Percentiles rank a stretch among this genome's conserved stretches.
phyloP scores from a whole-genome alignment of 768 basidiomycete genomes.

The Phylloporus sp. region DNA sequence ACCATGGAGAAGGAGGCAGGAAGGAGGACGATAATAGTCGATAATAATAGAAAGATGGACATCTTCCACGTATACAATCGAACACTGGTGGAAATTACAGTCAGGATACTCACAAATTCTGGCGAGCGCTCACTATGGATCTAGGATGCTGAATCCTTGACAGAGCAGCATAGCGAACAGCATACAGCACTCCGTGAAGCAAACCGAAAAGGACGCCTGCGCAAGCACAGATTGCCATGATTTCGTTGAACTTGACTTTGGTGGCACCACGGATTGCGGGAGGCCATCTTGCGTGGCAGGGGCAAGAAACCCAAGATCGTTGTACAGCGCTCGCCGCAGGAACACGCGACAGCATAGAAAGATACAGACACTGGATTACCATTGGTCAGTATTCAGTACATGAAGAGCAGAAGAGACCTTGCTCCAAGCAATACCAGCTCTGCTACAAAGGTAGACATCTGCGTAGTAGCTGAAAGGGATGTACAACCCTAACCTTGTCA shows the following conservation, averaged over 20 bases:
- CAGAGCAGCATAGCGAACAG: constrained; percentile 69
- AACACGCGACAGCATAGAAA: constrained; percentile 60
- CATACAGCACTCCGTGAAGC: constrained; percentile 72
- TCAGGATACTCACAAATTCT: background rate
- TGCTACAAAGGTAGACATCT: constrained; percentile 18
- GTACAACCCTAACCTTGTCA: constrained; percentile 29
- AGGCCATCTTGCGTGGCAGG: constrained; percentile 26
- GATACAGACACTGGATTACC: constrained; percentile 38
- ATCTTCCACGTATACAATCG: constrained; percentile 66
- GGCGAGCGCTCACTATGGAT: constrained; percentile 44
- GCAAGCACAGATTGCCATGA: constrained; percentile 55
- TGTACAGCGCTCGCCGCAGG: constrained; percentile 55
- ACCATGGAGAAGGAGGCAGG: constrained; percentile 64
- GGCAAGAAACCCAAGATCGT: constrained; percentile 51
- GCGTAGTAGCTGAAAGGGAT: background rate
- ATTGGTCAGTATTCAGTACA: constrained; percentile 1
- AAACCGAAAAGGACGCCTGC: constrained; percentile 58
- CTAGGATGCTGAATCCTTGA: constrained; percentile 58
- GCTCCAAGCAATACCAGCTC: constrained; percentile 9
- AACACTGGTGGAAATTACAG: constrained; percentile 36
- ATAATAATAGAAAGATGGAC: constrained; percentile 59
- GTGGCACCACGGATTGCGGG: constrained; percentile 21
- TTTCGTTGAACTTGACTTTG: constrained; percentile 18
- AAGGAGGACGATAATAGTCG: constrained; percentile 59
- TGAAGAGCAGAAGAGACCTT: constrained; percentile 15